Conservation (phyloP, 352 stramenopile species). For the Phytophthora pisi region DNA sequence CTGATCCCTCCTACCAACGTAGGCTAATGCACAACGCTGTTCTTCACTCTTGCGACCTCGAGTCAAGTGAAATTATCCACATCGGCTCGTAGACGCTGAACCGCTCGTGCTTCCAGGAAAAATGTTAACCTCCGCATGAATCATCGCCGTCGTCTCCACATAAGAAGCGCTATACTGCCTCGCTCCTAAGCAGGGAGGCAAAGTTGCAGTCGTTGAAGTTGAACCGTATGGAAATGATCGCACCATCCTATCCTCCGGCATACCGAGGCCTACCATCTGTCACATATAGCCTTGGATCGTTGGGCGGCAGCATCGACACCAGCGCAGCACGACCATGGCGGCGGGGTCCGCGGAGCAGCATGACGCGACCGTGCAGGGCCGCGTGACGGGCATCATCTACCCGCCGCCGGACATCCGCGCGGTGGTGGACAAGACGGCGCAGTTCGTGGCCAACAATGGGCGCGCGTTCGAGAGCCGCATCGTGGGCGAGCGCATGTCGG, state of each 20-base stretch:
- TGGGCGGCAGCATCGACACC: background rate
- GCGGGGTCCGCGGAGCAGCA: constrained; percentile 27
- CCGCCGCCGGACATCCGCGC: constrained; percentile 97
- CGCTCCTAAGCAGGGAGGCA: no score
- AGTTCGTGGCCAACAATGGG: constrained; percentile 98
- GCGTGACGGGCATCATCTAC: constrained; percentile 94
- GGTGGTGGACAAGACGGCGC: constrained; percentile 98
- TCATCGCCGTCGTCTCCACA: no score
- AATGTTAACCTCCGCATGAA: no score
- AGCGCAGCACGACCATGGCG: constrained; percentile 20
- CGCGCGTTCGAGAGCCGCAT: constrained; percentile 98
- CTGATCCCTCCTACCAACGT: no score
- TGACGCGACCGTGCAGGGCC: constrained; percentile 65
- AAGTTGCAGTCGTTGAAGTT: background rate
- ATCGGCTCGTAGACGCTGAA: no score
- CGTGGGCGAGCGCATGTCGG: constrained; percentile 93
- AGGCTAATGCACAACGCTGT: no score
- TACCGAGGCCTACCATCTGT: background rate
- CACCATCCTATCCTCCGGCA: background rate
- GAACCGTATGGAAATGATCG: background rate
- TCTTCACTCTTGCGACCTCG: no score
- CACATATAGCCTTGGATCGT: background rate
- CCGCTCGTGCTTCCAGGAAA: no score
- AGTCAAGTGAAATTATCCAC: no score
- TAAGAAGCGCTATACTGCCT: no score